Percentiles rank a stretch among this genome's conserved stretches.
phyloP scores from a whole-genome alignment of 495 filamentous ascomycete species.

The Hypoxylon intermedium region DNA sequence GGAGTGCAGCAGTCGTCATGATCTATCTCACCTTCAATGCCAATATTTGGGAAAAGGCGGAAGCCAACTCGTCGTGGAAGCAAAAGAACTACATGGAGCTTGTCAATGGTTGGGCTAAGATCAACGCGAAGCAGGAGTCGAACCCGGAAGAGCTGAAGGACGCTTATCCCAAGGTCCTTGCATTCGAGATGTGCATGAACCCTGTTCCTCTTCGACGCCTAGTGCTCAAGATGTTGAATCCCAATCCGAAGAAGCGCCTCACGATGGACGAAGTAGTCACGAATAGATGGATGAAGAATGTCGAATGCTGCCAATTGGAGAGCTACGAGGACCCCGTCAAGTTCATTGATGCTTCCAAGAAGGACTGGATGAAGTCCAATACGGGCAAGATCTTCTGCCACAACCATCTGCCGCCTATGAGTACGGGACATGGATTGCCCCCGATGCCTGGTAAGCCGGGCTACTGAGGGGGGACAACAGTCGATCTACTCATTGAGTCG shows the following conservation, averaged over 20 bases:
- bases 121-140: slow-evolving; percentile 59
- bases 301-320: slow-evolving; percentile 75
- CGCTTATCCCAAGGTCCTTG: slow-evolving; percentile 58
- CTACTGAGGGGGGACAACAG: slow-evolving; percentile 43
- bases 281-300: slow-evolving; percentile 67
- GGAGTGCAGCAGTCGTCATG: slow-evolving; percentile 79
- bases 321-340: slow-evolving; percentile 61
- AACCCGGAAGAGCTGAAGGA: slow-evolving; percentile 51
- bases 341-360: slow-evolving; percentile 62
- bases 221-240: slow-evolving; percentile 78
- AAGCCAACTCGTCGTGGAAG: slow-evolving; percentile 44
- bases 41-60: slow-evolving; percentile 69
- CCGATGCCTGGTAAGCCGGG: slow-evolving; percentile 58
- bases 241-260: slow-evolving; percentile 69
- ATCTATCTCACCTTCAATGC: slow-evolving; percentile 70
- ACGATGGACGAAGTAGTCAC: slow-evolving; percentile 66
- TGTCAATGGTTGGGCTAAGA: slow-evolving; percentile 67
- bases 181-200: slow-evolving; percentile 59
- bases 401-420: slow-evolving; percentile 55
- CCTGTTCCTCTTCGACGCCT: slow-evolving; percentile 65
- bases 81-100: slow-evolving; percentile 62
- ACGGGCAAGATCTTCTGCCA: slow-evolving; percentile 56
- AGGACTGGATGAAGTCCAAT: slow-evolving; percentile 48
- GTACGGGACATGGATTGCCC: slow-evolving; percentile 50
- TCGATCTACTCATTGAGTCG: neutral